These are phyloP conservation scores for Mortierella sp. DNA, from an alignment of 371 early-diverging fungal species.

Conservation along the genomic window DNA sequence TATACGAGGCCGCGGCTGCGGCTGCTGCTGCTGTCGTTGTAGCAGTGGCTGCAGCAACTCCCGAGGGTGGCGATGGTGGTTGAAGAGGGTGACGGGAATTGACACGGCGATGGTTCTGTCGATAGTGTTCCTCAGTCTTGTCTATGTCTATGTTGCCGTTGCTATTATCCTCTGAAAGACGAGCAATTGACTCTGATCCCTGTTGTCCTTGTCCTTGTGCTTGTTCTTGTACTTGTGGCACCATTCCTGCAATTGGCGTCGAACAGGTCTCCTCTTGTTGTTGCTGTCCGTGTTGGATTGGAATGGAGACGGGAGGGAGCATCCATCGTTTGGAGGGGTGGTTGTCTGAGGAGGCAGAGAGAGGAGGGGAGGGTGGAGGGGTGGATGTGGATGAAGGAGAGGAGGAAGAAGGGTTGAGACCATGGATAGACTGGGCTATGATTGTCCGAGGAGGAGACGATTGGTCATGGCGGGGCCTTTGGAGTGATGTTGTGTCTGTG, in stretches of 20 bases:
- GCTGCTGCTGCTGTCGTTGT: constrained; percentile 21
- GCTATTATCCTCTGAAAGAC: neutral
- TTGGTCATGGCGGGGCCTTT: neutral
- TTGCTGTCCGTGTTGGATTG: neutral
- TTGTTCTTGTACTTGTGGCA: neutral
- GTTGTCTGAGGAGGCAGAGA: constrained; percentile 11
- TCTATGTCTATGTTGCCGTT: neutral
- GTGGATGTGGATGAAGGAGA: constrained; percentile 15
- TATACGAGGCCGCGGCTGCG: constrained; percentile 24
- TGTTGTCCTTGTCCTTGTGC: neutral
- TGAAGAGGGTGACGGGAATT: neutral
- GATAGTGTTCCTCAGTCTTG: too few species aligned
- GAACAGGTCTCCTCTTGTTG: neutral
- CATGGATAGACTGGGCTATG: neutral
- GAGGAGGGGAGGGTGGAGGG: constrained; percentile 27
- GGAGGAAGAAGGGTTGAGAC: neutral
- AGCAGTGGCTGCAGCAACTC: neutral
- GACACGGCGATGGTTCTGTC: neutral
- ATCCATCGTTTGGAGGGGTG: neutral
- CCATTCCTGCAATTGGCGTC: neutral
- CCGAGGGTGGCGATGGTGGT: constrained; percentile 6
- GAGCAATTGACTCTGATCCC: neutral
- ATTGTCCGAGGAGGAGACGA: constrained; percentile 4
- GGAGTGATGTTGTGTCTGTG: neutral
- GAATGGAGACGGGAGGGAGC: neutral